Evolutionary conservation across 2,329 filamentous ascomycete genomes (phyloP).

Genomic region (Pseudogymnoascus sp.): DNA sequence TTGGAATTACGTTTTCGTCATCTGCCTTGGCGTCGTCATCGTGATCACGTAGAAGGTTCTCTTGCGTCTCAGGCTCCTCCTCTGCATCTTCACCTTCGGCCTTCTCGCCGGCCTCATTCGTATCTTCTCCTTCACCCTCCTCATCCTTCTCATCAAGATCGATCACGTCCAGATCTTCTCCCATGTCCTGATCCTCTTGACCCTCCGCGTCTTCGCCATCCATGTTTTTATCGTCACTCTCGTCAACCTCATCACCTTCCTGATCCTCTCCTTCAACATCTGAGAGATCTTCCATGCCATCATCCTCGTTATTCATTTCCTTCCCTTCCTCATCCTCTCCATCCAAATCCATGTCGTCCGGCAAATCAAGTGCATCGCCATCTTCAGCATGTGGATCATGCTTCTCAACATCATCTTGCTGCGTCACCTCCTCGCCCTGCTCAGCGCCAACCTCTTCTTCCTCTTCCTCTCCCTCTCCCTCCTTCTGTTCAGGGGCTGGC

Average conservation of each 20-base stretch:
- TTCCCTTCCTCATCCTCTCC: conserved; percentile 43
- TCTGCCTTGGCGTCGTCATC: conserved; percentile 43
- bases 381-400: conserved; percentile 59
- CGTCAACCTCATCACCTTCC: conserved; percentile 25
- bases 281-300: conserved; percentile 29
- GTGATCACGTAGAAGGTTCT: conserved; percentile 29
- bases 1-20: conserved; percentile 54
- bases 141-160: conserved; percentile 26
- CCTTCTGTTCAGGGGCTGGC: conserved; percentile 38
- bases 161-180: conserved; percentile 26
- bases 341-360: conserved; percentile 63
- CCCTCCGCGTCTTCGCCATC: conserved; percentile 31
- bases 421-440: conserved; percentile 44
- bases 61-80: conserved; percentile 43
- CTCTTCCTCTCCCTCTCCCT: conserved; percentile 41
- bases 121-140: conserved; percentile 30
- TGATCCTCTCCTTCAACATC: conserved; percentile 19
- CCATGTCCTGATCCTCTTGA: conserved; percentile 32
- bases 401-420: conserved; percentile 49
- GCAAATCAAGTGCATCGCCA: conserved; percentile 58
- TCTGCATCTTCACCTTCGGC: conserved; percentile 39
- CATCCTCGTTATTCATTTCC: conserved; percentile 37
- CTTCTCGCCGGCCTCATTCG: conserved; percentile 43
- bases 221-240: conserved; percentile 37
- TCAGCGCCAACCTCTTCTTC: conserved; percentile 45